These are phyloP conservation scores for Collariella sp. DNA, from an alignment of 495 filamentous ascomycete species.

Conservation along the genomic window DNA sequence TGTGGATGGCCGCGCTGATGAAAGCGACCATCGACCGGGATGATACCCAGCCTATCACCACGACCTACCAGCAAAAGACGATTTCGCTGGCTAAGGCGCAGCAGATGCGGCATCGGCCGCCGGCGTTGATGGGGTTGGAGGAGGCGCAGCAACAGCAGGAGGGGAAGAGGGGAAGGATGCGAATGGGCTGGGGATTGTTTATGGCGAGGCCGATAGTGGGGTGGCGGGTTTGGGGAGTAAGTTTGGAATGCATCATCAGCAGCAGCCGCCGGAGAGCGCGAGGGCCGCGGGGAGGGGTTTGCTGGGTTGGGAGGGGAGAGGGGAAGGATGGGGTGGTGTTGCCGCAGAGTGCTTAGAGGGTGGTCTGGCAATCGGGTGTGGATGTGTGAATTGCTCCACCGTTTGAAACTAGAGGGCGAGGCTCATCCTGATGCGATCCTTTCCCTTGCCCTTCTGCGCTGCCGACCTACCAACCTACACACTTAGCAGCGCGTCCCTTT, in stretches of 20 bases:
- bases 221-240: slow-evolving; percentile 42
- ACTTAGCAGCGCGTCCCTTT: no score
- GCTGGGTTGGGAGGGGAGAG: slow-evolving; percentile 27
- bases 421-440: no score
- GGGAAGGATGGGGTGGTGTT: slow-evolving; percentile 26
- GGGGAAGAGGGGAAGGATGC: slow-evolving; percentile 16
- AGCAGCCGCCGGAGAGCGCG: slow-evolving; percentile 32
- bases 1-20: slow-evolving; percentile 99
- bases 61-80: slow-evolving; percentile 91
- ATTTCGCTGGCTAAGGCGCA: slow-evolving; percentile 80
- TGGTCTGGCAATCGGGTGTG: neutral
- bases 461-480: no score
- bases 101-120: slow-evolving; percentile 76
- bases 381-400: no score
- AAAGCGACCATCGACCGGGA: slow-evolving; percentile 98
- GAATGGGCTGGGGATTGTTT: slow-evolving; percentile 43
- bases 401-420: no score
- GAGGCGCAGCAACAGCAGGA: slow-evolving; percentile 37
- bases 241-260: slow-evolving; percentile 33
- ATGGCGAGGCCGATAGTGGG: slow-evolving; percentile 44
- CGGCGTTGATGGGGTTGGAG: slow-evolving; percentile 69
- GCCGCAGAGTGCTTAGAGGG: slow-evolving; percentile 37
- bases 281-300: slow-evolving; percentile 24
- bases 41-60: slow-evolving; percentile 63
- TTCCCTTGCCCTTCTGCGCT: no score